Evolutionary conservation across 139 green algal genomes (phyloP).

Genomic region (Tetraselmis striata): DNA sequence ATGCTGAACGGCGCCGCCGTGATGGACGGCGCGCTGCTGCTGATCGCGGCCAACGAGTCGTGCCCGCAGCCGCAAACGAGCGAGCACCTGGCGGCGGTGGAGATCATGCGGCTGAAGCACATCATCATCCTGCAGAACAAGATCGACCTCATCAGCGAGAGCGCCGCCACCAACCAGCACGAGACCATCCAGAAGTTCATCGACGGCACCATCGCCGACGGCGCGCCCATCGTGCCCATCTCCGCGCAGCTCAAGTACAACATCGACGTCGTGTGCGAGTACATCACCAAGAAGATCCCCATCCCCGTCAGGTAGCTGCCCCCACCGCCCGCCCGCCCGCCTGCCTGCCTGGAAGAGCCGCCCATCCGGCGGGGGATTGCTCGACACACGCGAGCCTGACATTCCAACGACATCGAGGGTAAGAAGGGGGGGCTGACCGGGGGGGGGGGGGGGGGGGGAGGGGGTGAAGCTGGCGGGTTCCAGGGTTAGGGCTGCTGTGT

Average conservation of each 20-base stretch:
- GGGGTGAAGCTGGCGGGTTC: too few species aligned
- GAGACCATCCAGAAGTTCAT: conserved; percentile 94
- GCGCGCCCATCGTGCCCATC: conserved; percentile 93
- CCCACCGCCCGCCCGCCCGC: background rate
- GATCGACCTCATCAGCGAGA: conserved; percentile 90
- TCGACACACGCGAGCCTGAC: too few species aligned
- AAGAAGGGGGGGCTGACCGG: too few species aligned
- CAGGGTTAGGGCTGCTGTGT: too few species aligned
- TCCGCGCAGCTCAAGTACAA: conserved; percentile 99
- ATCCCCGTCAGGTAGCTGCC: conserved; percentile 57
- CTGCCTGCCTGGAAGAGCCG: too few species aligned
- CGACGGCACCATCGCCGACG: conserved; percentile 90
- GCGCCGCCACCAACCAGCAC: conserved; percentile 83
- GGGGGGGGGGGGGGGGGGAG: too few species aligned
- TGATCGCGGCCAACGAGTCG: conserved; percentile 97
- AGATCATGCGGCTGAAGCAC: conserved; percentile 96
- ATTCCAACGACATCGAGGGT: too few species aligned
- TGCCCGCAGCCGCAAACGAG: conserved; percentile 97
- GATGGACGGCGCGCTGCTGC: conserved; percentile 97
- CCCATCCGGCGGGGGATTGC: too few species aligned
- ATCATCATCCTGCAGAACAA: conserved; percentile 95
- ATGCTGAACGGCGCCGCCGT: conserved; percentile 99
- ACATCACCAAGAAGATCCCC: conserved; percentile 91
- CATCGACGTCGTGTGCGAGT: conserved; percentile 98
- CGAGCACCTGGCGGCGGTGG: conserved; percentile 94